Percentiles rank a stretch among this genome's conserved stretches.
Evolutionary conservation across 306 rosid genomes (phyloP).

Genomic region (Begonia loranthoides): DNA sequence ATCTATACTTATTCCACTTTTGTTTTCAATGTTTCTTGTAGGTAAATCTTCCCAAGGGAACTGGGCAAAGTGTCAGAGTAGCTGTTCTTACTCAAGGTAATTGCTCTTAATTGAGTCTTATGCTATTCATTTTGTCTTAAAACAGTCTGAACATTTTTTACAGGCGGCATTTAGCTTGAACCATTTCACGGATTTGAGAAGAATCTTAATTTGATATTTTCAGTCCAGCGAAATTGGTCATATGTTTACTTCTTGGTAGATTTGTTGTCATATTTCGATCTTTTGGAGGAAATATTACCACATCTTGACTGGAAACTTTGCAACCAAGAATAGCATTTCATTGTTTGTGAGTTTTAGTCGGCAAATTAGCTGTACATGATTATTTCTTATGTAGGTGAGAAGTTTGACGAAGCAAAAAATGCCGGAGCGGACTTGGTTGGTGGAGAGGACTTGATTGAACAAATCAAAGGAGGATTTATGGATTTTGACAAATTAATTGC

Average conservation of each 20-base stretch:
- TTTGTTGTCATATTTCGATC: too few species aligned
- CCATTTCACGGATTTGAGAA: too few species aligned
- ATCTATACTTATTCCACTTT: not conserved
- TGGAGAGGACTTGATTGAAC: constrained; percentile 97
- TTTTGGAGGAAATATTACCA: too few species aligned
- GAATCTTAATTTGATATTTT: too few species aligned
- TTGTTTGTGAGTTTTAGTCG: too few species aligned
- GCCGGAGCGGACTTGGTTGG: constrained; percentile 99
- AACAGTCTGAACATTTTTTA: too few species aligned
- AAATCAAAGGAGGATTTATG: constrained; percentile 94
- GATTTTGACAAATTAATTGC: constrained; percentile 94
- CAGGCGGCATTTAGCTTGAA: too few species aligned
- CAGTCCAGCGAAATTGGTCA: too few species aligned
- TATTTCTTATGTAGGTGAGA: constrained; percentile 68
- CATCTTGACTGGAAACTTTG: too few species aligned
- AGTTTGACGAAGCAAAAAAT: constrained; percentile 83
- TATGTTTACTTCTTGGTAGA: too few species aligned
- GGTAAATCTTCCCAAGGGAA: constrained; percentile 97
- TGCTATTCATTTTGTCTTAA: not conserved
- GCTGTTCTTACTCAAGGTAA: constrained; percentile 98
- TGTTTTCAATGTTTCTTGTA: constrained; percentile 13
- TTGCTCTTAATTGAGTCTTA: not conserved
- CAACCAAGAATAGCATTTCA: too few species aligned
- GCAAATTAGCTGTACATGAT: too few species aligned
- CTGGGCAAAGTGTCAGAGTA: constrained; percentile 79